Conservation (phyloP, 176 grass and related monocot species). For the Zea luxurians region DNA sequence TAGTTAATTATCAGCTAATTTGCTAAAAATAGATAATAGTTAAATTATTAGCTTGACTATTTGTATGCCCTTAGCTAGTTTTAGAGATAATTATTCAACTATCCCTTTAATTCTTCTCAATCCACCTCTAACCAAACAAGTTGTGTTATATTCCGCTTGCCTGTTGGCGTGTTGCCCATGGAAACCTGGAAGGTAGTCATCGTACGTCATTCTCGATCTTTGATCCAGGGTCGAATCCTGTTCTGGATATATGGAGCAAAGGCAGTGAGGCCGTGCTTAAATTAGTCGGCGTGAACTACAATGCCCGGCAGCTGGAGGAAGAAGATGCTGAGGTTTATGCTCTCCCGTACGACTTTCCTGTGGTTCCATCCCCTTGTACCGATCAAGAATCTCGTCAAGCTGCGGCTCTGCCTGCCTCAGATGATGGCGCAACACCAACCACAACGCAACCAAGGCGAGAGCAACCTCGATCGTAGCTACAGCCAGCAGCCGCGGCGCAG, state of each 20-base stretch:
- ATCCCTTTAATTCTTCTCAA: no score
- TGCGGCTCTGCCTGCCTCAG: neutral
- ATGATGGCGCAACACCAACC: neutral
- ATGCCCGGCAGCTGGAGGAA: neutral
- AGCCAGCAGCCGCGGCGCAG: neutral
- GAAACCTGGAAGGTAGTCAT: neutral
- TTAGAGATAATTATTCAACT: no score
- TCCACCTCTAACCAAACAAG: no score
- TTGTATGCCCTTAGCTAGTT: no score
- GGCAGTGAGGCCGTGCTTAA: neutral
- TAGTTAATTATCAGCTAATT: no score
- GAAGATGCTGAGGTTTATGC: conserved; percentile 28
- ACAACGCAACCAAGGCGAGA: neutral
- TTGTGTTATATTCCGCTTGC: no score
- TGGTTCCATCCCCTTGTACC: conserved; percentile 23
- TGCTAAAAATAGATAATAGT: no score
- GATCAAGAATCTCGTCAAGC: neutral
- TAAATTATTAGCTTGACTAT: no score
- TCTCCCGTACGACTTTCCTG: neutral
- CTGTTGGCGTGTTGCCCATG: neutral
- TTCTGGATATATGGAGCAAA: neutral
- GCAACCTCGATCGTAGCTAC: neutral
- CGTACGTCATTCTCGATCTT: neutral
- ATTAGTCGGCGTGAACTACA: neutral
- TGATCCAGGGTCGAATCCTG: neutral